phyloP scores from a whole-genome alignment of 129 eudicot species.

The Rutidosis leptorrhynchoides region DNA sequence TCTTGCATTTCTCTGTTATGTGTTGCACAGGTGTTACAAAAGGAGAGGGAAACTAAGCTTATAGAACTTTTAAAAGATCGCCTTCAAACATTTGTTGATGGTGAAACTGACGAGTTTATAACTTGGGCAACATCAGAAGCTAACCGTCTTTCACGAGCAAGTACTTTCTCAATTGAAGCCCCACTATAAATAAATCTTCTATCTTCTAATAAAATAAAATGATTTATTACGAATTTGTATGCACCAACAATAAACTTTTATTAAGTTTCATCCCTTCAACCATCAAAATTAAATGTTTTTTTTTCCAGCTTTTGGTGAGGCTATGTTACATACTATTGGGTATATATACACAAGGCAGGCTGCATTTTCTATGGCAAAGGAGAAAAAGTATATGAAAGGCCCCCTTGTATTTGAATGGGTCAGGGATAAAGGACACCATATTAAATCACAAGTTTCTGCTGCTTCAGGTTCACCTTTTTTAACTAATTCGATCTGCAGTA shows the following conservation, averaged over 20 bases:
- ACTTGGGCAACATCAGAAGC: slow-evolving; percentile 81
- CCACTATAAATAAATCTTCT: not conserved
- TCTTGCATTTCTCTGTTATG: not conserved
- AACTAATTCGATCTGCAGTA: not conserved
- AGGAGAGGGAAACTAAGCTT: slow-evolving; percentile 77
- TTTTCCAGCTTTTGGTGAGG: slow-evolving; percentile 79
- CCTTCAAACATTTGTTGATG: slow-evolving; percentile 65
- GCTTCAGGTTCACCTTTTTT: slow-evolving; percentile 59
- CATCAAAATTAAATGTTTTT: too few relatives aligned
- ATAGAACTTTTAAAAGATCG: slow-evolving; percentile 47
- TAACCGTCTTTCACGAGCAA: slow-evolving; percentile 67
- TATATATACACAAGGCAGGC: slow-evolving; percentile 86
- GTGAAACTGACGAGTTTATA: slow-evolving; percentile 56
- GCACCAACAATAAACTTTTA: not conserved
- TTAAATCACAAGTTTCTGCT: slow-evolving; percentile 75
- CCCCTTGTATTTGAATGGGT: slow-evolving; percentile 98
- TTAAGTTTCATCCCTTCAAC: not conserved
- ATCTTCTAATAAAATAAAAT: too few relatives aligned
- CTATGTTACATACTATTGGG: slow-evolving; percentile 85
- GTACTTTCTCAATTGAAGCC: slow-evolving; percentile 31
- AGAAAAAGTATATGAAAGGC: slow-evolving; percentile 63
- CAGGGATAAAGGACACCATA: slow-evolving; percentile 74
- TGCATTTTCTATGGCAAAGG: slow-evolving; percentile 72
- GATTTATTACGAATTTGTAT: not conserved
- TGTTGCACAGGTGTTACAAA: slow-evolving; percentile 46